These are phyloP conservation scores for Xylariaceae sp. DNA, from an alignment of 2,329 filamentous ascomycete genomes.

Conservation along the genomic window DNA sequence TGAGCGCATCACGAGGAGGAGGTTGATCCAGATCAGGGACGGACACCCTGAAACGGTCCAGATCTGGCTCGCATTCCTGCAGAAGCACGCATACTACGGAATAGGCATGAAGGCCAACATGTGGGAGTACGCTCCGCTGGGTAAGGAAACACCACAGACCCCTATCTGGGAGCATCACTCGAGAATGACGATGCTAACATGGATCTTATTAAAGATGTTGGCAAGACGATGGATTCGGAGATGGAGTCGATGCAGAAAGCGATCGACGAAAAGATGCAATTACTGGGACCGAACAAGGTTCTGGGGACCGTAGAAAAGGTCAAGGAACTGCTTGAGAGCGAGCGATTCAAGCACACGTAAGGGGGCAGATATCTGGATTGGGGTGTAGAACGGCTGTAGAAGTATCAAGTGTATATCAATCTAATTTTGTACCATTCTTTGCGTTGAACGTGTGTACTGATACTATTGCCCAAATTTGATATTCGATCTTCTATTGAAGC, in stretches of 20 bases:
- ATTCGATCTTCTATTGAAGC: not conserved
- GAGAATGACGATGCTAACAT: too few species aligned
- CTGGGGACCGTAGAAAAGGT: conserved; percentile 49
- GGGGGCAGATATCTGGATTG: too few species aligned
- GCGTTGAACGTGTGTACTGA: not conserved
- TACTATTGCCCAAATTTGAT: not conserved
- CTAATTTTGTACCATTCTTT: not conserved
- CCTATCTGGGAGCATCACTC: too few species aligned
- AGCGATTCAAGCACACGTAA: conserved; percentile 46
- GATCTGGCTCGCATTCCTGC: conserved; percentile 85
- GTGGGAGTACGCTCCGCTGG: conserved; percentile 76
- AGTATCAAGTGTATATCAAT: conserved; percentile 19
- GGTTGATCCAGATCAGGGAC: conserved; percentile 88
- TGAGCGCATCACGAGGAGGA: conserved; percentile 78
- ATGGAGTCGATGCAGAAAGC: conserved; percentile 33
- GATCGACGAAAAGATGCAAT: conserved; percentile 47
- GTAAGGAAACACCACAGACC: conserved; percentile 44
- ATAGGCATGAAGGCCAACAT: conserved; percentile 98
- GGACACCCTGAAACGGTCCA: conserved; percentile 84
- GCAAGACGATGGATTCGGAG: conserved; percentile 42
- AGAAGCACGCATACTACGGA: conserved; percentile 91
- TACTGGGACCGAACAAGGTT: conserved; percentile 48
- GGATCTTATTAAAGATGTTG: too few species aligned
- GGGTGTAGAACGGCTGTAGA: too few species aligned
- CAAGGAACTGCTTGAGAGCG: conserved; percentile 50